Base-by-base conservation (phyloP, 1,284 basidiomycete genomes). In the Tilletia setariae region DNA sequence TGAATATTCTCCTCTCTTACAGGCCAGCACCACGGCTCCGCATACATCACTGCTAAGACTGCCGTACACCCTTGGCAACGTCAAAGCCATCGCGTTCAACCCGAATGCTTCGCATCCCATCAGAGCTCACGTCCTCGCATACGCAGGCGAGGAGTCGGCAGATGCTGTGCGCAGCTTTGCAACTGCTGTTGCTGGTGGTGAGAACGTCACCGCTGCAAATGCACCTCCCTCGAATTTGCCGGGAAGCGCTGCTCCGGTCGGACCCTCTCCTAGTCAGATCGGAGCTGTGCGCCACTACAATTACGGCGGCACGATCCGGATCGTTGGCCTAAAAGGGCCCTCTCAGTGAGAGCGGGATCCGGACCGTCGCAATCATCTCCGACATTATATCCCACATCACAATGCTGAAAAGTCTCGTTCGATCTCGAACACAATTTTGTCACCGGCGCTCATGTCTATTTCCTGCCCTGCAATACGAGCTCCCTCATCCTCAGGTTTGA, bases 91-190 rank as follows among this genome's bases (percentile, higher is more conserved):
- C 30, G 56, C 56, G 2, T 61, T 32, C 30, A 61, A 61, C 32
- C 56, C 56, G 19, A 30, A 25, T 9, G 56, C 30, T 7, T 32
- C 30, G 9, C 56, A 61, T n/a, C 30, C 56, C 9, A 30, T 11
- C 30, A 25, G 56, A 15, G 28, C 56, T 0, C 56, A 61, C 32
- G 28, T 61, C 30, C 56, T 61, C 19, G 56, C 56, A 19, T 61
- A 35, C n/a, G 56, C 56, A 16, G 56, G 56, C 56, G 56, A 61
- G 56, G 56, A 61, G 56, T 32, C 19, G 6, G 25, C 30, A 21
- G 56, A 61, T 11, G 56, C 56, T 19, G 25, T 61, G 7, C 56
- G 56, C 13, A 40, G 56, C 16, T 61, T 35, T 35, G 56, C 56
- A 8, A 16, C n/a, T 28, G 56, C 28, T 30, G 56, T 16, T 13